A percentile compares a stretch with the other conserved stretches of the same genome.
phyloP scores from a whole-genome alignment of 768 basidiomycete genomes.

The Symmetrospora coprosmae region DNA sequence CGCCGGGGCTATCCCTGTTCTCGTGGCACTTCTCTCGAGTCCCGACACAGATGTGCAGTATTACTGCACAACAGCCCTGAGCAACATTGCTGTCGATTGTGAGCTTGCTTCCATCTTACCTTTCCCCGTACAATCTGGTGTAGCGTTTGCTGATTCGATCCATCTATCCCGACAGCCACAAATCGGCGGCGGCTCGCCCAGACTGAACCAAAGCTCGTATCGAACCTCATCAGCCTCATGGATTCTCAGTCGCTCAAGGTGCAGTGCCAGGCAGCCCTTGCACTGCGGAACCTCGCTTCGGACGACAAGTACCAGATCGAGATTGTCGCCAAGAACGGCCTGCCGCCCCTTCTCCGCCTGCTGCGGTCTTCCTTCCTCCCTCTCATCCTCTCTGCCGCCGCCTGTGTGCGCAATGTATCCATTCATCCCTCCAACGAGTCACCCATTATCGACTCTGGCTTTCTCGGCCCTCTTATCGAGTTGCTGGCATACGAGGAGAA shows the following conservation, averaged over 20 bases:
- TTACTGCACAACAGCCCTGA: conserved; percentile 95
- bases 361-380: conserved; percentile 94
- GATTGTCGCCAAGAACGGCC: conserved; percentile 88
- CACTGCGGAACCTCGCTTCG: conserved; percentile 86
- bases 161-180: conserved; percentile 45
- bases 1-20: conserved; percentile 93
- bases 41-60: conserved; percentile 99
- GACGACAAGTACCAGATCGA: conserved; percentile 99
- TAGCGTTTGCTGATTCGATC: conserved; percentile 2
- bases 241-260: conserved; percentile 94
- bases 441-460: conserved; percentile 96
- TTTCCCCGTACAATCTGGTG: background rate
- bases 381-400: conserved; percentile 91
- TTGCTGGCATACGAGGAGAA: conserved; percentile 96
- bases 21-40: conserved; percentile 77
- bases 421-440: conserved; percentile 98
- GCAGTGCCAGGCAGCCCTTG: conserved; percentile 93
- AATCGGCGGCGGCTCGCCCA: conserved; percentile 91
- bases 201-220: conserved; percentile 84
- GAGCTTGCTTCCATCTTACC: conserved; percentile 23
- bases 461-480: conserved; percentile 87
- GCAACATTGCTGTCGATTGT: conserved; percentile 97
- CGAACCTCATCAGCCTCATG: conserved; percentile 87
- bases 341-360: conserved; percentile 78
- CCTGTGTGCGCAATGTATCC: conserved; percentile 96